These are phyloP conservation scores for Pichia ethanolica DNA, from an alignment of 805 yeast genomes.

Conservation along the genomic window DNA sequence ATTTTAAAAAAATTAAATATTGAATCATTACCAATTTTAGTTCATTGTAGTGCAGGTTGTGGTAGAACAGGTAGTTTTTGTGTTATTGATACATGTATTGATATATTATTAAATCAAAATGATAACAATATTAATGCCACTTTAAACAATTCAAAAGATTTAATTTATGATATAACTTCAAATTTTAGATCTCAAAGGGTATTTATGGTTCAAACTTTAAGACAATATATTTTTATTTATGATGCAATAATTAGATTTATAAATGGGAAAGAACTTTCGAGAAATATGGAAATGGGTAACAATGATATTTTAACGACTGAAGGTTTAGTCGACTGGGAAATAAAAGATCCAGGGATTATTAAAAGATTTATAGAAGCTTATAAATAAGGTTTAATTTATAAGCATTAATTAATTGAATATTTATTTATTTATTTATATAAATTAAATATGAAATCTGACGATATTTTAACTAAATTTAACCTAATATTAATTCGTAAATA, in stretches of 20 bases:
- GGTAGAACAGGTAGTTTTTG: constrained; percentile 93
- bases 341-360: constrained; percentile 8
- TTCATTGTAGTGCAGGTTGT: constrained; percentile 96
- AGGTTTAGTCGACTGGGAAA: constrained; percentile 14
- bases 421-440: neutral
- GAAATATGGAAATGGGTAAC: neutral
- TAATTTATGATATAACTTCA: constrained; percentile 41
- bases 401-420: neutral
- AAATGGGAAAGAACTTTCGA: constrained; percentile 11
- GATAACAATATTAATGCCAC: neutral
- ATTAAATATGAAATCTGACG: no score
- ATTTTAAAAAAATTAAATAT: constrained; percentile 14
- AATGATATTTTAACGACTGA: constrained; percentile 2
- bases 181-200: constrained; percentile 44
- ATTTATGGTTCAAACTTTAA: constrained; percentile 51
- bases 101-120: constrained; percentile 15
- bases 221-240: constrained; percentile 47
- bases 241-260: constrained; percentile 30
- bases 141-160: constrained; percentile 25
- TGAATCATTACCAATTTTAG: constrained; percentile 44
- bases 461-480: constrained; percentile 21
- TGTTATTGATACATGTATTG: constrained; percentile 54
- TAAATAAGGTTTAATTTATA: neutral
- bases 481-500: constrained; percentile 45
- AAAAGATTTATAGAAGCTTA: constrained; percentile 6